Conservation (phyloP, 805 yeast genomes). For the Cyberlindnera galapagoensis region DNA sequence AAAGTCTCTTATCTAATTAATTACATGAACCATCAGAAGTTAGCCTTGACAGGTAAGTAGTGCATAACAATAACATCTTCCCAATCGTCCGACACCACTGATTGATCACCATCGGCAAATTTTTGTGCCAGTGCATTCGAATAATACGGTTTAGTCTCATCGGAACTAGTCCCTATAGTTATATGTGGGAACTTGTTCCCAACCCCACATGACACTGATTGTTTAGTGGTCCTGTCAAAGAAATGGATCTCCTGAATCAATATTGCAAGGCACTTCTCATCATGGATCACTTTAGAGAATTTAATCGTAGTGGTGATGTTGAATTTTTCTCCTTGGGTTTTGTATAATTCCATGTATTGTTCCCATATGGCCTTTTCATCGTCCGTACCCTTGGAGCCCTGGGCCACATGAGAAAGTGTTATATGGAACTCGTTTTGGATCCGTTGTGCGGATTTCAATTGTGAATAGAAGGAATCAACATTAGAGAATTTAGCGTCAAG, state of each 20-base stretch:
- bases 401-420: conserved; percentile 49
- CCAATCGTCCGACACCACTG: conserved; percentile 10
- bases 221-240: conserved; percentile 3
- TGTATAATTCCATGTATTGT: conserved; percentile 14
- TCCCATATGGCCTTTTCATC: conserved; percentile 24
- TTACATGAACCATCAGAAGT: too few species aligned
- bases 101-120: conserved; percentile 5
- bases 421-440: conserved; percentile 58
- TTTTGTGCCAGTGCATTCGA: conserved; percentile 38
- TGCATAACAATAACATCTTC: conserved; percentile 3
- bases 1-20: too few species aligned
- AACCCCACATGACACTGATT: conserved; percentile 20
- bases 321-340: conserved; percentile 4
- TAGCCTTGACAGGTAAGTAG: conserved; percentile 11
- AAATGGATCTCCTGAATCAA: conserved; percentile 31
- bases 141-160: conserved; percentile 41
- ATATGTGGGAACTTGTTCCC: conserved; percentile 54
- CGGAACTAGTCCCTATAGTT: conserved; percentile 57
- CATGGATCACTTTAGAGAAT: conserved; percentile 42
- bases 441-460: conserved; percentile 27
- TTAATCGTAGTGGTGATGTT: conserved; percentile 30
- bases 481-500: background rate
- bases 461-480: conserved; percentile 1
- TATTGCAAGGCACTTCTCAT: conserved; percentile 46
- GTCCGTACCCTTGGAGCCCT: conserved; percentile 25